These are phyloP conservation scores for Oryza rufipogon DNA, from an alignment of 176 grass and related monocot species.

Conservation along the genomic window DNA sequence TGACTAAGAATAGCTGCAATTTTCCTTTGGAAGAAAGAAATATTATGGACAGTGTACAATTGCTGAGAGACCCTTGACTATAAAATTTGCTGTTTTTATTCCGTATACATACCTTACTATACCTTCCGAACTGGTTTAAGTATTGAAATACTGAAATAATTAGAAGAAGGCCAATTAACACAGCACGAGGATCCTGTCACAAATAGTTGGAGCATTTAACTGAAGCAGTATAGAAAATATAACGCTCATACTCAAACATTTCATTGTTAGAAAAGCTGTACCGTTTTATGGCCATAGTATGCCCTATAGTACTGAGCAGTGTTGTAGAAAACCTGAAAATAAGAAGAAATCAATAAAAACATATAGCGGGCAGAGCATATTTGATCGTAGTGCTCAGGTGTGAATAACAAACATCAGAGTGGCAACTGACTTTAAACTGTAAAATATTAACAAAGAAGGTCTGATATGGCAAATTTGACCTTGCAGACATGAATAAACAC, in stretches of 20 bases:
- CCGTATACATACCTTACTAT: slow-evolving; percentile 71
- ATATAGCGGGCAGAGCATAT: neutral
- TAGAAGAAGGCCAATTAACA: slow-evolving; percentile 89
- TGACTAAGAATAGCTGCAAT: slow-evolving; percentile 5
- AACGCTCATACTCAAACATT: slow-evolving; percentile 1
- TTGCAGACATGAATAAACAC: neutral
- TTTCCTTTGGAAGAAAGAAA: slow-evolving; percentile 3
- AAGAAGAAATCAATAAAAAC: slow-evolving; percentile 12
- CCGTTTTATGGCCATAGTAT: slow-evolving; percentile 88
- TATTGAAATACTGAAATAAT: slow-evolving; percentile 92
- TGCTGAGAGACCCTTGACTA: neutral
- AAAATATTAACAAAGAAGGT: neutral
- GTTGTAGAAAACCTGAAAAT: slow-evolving; percentile 91
- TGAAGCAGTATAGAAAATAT: slow-evolving; percentile 7
- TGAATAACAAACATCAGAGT: neutral
- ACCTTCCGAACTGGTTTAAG: slow-evolving; percentile 79
- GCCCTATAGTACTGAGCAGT: slow-evolving; percentile 81
- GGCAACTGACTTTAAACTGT: neutral
- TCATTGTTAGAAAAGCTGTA: slow-evolving; percentile 35
- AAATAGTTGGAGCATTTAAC: slow-evolving; percentile 26
- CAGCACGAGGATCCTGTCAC: slow-evolving; percentile 81
- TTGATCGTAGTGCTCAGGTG: neutral
- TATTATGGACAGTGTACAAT: neutral
- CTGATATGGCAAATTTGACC: neutral
- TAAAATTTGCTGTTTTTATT: slow-evolving; percentile 21